Conservation (phyloP, 768 basidiomycete genomes). For the Cystofilobasidium ferigula region DNA sequence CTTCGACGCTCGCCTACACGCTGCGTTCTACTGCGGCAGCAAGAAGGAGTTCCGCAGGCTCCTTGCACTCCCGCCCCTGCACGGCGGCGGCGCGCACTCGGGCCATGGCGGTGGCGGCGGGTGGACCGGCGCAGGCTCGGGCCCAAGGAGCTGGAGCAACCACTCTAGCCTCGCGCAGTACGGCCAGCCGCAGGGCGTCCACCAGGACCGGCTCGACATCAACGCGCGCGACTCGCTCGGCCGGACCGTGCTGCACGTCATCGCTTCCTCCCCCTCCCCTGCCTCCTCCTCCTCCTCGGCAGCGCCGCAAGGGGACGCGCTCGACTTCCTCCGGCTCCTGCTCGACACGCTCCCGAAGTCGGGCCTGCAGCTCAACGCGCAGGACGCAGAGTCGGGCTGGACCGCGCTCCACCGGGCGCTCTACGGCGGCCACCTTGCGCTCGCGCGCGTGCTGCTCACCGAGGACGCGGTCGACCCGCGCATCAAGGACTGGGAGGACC, state of each 20-base stretch:
- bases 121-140: constrained; percentile 41
- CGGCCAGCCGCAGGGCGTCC: neutral
- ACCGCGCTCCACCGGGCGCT: constrained; percentile 79
- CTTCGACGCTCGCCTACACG: constrained; percentile 52
- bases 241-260: constrained; percentile 69
- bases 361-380: constrained; percentile 60
- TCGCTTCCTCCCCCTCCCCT: constrained; percentile 48
- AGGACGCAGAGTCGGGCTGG: constrained; percentile 78
- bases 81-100: constrained; percentile 38
- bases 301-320: too few relatives aligned
- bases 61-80: constrained; percentile 45
- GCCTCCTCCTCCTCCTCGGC: too few relatives aligned
- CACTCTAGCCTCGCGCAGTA: constrained; percentile 27
- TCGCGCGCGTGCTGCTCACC: constrained; percentile 58
- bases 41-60: constrained; percentile 66
- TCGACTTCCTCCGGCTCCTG: constrained; percentile 67
- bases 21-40: constrained; percentile 56
- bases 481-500: constrained; percentile 70
- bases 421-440: constrained; percentile 53
- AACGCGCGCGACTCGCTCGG: constrained; percentile 37
- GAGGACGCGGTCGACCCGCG: constrained; percentile 54
- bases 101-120: constrained; percentile 46
- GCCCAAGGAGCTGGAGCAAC: constrained; percentile 30
- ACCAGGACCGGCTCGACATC: constrained; percentile 31
- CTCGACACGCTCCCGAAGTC: constrained; percentile 39